A percentile compares a stretch with the other conserved stretches of the same genome.
phyloP scores from a whole-genome alignment of 1,139 yeast genomes.

The Schizosaccharomyces versatilis region DNA sequence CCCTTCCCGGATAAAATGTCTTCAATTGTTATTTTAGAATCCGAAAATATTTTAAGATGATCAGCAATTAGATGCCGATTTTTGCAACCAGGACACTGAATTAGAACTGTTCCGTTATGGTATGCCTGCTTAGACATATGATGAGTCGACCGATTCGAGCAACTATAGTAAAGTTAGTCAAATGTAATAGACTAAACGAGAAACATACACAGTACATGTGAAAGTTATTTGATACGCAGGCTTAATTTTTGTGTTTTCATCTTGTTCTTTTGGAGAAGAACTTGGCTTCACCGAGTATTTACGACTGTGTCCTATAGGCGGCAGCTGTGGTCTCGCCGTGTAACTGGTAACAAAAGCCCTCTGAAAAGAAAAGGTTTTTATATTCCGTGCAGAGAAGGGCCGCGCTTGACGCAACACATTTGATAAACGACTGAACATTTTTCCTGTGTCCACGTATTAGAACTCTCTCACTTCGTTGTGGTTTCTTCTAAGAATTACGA shows the following conservation, averaged over 20 bases:
- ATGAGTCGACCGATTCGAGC: conserved; percentile 67
- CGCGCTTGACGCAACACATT: no score
- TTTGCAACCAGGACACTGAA: conserved; percentile 75
- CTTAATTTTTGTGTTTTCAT: conserved; percentile 17
- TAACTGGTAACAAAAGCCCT: no score
- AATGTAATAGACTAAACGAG: background rate
- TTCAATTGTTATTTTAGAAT: conserved; percentile 48
- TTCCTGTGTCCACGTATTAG: no score
- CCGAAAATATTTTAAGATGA: conserved; percentile 66
- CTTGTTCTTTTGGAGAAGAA: background rate
- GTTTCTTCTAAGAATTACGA: no score
- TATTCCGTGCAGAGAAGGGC: no score
- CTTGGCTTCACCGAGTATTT: no score
- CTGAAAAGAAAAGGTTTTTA: no score
- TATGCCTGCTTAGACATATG: conserved; percentile 81
- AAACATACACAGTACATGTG: conserved; percentile 49
- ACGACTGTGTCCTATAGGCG: no score
- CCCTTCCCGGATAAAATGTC: conserved; percentile 64
- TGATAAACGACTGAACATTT: no score
- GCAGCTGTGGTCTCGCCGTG: no score
- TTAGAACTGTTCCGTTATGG: conserved; percentile 61
- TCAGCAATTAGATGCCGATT: conserved; percentile 83
- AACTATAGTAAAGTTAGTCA: conserved; percentile 16
- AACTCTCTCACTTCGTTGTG: no score
- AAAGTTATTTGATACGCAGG: conserved; percentile 74